phyloP scores from a whole-genome alignment of 768 basidiomycete species.

The Trametes gibbosa region DNA sequence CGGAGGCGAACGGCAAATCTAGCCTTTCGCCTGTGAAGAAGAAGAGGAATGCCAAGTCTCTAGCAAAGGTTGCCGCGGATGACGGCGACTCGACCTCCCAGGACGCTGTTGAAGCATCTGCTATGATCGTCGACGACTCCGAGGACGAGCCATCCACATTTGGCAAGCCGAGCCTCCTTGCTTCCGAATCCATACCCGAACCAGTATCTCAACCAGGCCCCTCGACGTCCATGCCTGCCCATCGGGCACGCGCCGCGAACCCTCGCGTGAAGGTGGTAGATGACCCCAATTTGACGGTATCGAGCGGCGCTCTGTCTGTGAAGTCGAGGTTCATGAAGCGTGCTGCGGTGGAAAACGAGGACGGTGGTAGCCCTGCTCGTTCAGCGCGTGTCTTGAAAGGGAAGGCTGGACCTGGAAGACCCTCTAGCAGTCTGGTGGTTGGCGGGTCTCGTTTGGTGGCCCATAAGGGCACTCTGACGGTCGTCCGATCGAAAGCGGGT shows the following conservation, averaged over 20 bases:
- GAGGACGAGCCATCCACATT: neutral
- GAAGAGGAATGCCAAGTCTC: neutral
- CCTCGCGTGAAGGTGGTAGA: conserved; percentile 56
- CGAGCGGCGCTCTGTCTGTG: conserved; percentile 39
- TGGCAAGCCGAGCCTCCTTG: conserved; percentile 9
- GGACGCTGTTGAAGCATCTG: neutral
- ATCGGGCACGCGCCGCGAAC: conserved; percentile 48
- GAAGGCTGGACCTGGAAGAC: conserved; percentile 45
- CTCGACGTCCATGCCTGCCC: conserved; percentile 29
- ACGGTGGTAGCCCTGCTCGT: neutral
- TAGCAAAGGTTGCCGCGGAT: neutral
- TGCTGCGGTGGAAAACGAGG: neutral
- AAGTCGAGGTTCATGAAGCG: conserved; percentile 45
- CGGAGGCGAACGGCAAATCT: neutral
- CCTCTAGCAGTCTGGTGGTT: conserved; percentile 40
- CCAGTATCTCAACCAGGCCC: neutral
- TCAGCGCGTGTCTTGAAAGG: conserved; percentile 2
- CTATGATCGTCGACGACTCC: conserved; percentile 5
- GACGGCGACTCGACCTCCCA: neutral
- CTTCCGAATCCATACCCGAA: neutral
- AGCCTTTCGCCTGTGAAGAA: neutral
- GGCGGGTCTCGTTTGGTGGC: conserved; percentile 52
- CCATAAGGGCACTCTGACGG: conserved; percentile 50
- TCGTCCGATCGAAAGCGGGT: conserved; percentile 41
- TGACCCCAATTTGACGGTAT: conserved; percentile 25